These are phyloP conservation scores for Penicillium brevicompactum DNA, from an alignment of 2,329 filamentous ascomycete species.

Conservation along the genomic window DNA sequence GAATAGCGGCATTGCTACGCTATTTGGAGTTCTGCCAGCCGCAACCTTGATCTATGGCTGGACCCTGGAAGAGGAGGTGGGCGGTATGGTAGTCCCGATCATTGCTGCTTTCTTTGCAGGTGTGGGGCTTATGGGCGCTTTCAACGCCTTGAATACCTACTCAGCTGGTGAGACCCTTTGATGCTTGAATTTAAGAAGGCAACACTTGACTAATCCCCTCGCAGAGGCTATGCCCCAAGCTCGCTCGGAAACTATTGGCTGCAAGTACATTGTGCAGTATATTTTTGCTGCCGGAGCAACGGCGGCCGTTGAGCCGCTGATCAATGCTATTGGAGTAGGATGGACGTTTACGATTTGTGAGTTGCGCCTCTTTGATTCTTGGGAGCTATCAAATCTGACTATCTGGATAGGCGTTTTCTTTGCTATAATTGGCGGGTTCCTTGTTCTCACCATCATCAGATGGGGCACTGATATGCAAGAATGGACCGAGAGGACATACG, in stretches of 20 bases:
- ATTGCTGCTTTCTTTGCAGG: constrained; percentile 73
- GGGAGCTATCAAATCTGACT: constrained; percentile 14
- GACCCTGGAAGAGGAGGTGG: constrained; percentile 57
- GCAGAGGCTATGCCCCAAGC: constrained; percentile 45
- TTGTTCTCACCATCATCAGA: constrained; percentile 31
- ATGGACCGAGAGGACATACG: constrained; percentile 32
- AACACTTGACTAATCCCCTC: neutral
- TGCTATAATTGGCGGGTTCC: constrained; percentile 29
- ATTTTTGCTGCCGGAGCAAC: constrained; percentile 71
- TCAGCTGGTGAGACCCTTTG: constrained; percentile 29
- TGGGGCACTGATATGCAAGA: constrained; percentile 38
- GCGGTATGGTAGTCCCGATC: constrained; percentile 62
- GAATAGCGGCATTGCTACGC: constrained; percentile 58
- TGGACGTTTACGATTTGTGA: constrained; percentile 76
- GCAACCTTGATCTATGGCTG: constrained; percentile 71
- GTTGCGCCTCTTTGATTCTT: constrained; percentile 23
- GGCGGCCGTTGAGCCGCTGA: constrained; percentile 70
- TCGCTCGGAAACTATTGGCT: constrained; percentile 74
- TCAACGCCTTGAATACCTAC: constrained; percentile 75
- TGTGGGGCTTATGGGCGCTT: constrained; percentile 71
- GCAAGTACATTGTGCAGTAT: constrained; percentile 79
- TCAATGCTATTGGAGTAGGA: constrained; percentile 73
- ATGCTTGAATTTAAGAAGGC: neutral
- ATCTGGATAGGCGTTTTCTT: constrained; percentile 29
- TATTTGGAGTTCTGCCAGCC: constrained; percentile 60